phyloP scores from a whole-genome alignment of 352 stramenopile species.

The Stephanocyclus meneghinianus region DNA sequence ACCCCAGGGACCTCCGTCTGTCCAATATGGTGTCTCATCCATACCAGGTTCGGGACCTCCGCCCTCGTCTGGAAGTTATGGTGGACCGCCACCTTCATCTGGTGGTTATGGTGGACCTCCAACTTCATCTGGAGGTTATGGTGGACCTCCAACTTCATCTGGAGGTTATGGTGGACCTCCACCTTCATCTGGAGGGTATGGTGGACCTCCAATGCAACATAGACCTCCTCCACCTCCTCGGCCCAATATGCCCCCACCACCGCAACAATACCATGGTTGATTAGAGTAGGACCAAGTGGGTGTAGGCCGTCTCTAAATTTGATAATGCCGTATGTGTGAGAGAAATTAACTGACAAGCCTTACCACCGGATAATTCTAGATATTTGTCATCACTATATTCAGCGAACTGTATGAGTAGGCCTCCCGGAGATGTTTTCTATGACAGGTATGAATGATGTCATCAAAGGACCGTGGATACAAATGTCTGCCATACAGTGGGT shows the following conservation, averaged over 20 bases:
- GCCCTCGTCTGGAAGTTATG: slow-evolving; percentile 1
- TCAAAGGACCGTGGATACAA: no score
- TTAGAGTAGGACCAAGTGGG: neutral
- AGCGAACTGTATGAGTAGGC: no score
- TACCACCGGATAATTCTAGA: neutral
- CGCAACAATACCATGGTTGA: slow-evolving; percentile 6
- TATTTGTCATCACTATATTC: neutral
- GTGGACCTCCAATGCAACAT: slow-evolving; percentile 2
- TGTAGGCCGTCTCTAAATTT: neutral
- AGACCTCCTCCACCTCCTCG: slow-evolving; percentile 24
- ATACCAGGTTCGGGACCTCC: slow-evolving; percentile 5
- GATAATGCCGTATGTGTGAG: neutral
- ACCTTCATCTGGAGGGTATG: slow-evolving; percentile 2
- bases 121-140: slow-evolving; percentile 1
- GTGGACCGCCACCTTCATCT: neutral
- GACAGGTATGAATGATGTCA: no score
- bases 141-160: neutral
- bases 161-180: slow-evolving; percentile 4
- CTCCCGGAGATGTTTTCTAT: no score
- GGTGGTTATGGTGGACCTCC: slow-evolving; percentile 4
- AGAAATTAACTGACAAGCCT: neutral
- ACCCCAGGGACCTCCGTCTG: slow-evolving; percentile 12
- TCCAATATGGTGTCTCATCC: slow-evolving; percentile 15
- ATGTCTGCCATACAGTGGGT: no score
- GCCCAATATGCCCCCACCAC: slow-evolving; percentile 10